Evolutionary conservation across 2,329 filamentous ascomycete species (phyloP), one percentile per base, ranked within the genome.

Genomic region (Pseudopithomyces maydicus): DNA sequence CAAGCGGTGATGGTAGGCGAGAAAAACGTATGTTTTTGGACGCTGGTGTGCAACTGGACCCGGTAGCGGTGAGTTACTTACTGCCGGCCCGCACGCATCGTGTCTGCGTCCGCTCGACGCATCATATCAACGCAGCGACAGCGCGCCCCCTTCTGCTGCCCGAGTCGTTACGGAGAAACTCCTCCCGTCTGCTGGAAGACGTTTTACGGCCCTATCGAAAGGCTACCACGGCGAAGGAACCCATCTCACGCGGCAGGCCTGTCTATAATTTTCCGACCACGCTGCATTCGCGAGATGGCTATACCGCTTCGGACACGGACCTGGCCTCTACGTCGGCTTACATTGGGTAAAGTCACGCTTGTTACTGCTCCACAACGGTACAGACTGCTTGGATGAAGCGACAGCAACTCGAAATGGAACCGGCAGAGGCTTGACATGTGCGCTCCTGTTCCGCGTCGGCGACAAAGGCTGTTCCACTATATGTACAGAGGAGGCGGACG

Each of bases 291-390:
- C 52, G 56, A 56, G 35, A 20, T 46, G 20, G 46, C 63, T 70
- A 71, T 49, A 65, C 63, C 57, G 19, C 54, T 55, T 67, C 56
- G 38, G 64, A 63, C 58, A 63, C 70, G 70, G 70, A 68, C 39
- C 52, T 44, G 7, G 3, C 2, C 11, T 36, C 43, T 57, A 57
- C 62, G 41, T 33, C 38, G 42, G 38, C 36, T 42, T 52, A 56
- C 57, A 55, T 53, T 61, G 55, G 53, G 29, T 46, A 32, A 49
- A 33, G 57, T 42, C 52, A 56, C 59, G 43, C 53, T 60, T 4
- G 38, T 55, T 57, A 56, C 57, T 60, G 57, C 55, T 63, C 46
- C 54, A 57, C 55, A 58, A 62, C 66, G 56, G 45, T 61, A 64
- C 62, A 61, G 61, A 67, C 61, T 59, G 62, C 61, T 64, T 68